Conservation (phyloP, 805 yeast species). For the Candida schatavii region DNA sequence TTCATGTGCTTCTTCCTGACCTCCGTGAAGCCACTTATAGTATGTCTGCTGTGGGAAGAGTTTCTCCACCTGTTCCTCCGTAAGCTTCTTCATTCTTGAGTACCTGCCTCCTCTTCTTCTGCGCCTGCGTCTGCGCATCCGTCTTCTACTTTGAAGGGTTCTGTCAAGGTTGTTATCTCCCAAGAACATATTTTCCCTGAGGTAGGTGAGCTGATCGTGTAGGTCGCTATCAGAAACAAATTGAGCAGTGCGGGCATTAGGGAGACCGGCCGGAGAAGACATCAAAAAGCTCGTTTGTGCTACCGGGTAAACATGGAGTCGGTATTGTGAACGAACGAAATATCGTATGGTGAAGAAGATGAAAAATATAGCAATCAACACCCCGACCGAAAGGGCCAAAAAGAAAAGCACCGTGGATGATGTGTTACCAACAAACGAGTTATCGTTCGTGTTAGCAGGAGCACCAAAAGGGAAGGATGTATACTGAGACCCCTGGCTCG, state of each 20-base stretch:
- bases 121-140: conserved; percentile 37
- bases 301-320: conserved; percentile 46
- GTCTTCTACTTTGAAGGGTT: conserved; percentile 23
- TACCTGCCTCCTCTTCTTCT: conserved; percentile 40
- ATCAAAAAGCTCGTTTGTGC: conserved; percentile 24
- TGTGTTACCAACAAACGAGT: conserved; percentile 41
- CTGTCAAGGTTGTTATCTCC: conserved; percentile 30
- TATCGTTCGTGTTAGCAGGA: too few species aligned
- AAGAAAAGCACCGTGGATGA: conserved; percentile 66
- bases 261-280: conserved; percentile 9
- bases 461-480: too few species aligned
- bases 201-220: conserved; percentile 34
- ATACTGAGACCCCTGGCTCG: too few species aligned
- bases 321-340: conserved; percentile 54
- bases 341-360: conserved; percentile 60
- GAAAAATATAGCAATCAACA: conserved; percentile 53
- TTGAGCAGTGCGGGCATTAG: not conserved
- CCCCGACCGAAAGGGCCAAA: conserved; percentile 61
- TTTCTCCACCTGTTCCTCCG: conserved; percentile 56
- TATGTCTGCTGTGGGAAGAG: conserved; percentile 59
- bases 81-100: conserved; percentile 48
- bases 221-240: conserved; percentile 18
- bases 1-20: conserved; percentile 49
- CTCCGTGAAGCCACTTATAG: conserved; percentile 59
- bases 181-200: conserved; percentile 29